phyloP scores from a whole-genome alignment of 2,329 filamentous ascomycete species.

The Monilinia laxa region DNA sequence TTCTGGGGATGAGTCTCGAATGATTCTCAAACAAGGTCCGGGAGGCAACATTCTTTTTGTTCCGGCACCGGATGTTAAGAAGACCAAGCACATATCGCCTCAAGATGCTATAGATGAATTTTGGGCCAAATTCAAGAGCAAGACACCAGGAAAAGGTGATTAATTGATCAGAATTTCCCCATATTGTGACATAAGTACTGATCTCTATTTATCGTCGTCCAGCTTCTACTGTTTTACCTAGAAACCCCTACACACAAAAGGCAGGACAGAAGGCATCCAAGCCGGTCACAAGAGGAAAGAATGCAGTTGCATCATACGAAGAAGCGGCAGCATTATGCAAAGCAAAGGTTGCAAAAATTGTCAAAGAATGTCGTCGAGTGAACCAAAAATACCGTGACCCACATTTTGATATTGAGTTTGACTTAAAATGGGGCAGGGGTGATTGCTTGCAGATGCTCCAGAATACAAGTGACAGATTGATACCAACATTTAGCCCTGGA shows the following conservation, averaged over 20 bases:
- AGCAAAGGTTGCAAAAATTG: conserved; percentile 61
- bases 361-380: conserved; percentile 66
- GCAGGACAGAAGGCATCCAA: conserved; percentile 57
- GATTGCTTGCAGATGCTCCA: conserved; percentile 51
- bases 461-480: conserved; percentile 16
- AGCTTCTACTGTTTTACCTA: conserved; percentile 69
- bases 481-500: conserved; percentile 28
- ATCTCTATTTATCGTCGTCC: not conserved
- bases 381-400: conserved; percentile 85
- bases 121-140: conserved; percentile 70
- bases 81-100: conserved; percentile 56
- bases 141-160: conserved; percentile 66
- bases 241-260: conserved; percentile 62
- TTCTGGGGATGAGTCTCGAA: conserved; percentile 12
- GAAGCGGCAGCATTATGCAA: conserved; percentile 68
- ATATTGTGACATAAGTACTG: conserved; percentile 1
- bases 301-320: conserved; percentile 67
- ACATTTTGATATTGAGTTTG: conserved; percentile 82
- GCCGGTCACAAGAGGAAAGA: conserved; percentile 54
- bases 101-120: conserved; percentile 71
- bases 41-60: conserved; percentile 21
- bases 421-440: conserved; percentile 60
- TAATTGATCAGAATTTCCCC: not conserved
- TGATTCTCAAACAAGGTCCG: not conserved
- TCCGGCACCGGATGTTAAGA: conserved; percentile 25